phyloP scores from a whole-genome alignment of 1,284 basidiomycete species.

The Laetiporus sulphureus region DNA sequence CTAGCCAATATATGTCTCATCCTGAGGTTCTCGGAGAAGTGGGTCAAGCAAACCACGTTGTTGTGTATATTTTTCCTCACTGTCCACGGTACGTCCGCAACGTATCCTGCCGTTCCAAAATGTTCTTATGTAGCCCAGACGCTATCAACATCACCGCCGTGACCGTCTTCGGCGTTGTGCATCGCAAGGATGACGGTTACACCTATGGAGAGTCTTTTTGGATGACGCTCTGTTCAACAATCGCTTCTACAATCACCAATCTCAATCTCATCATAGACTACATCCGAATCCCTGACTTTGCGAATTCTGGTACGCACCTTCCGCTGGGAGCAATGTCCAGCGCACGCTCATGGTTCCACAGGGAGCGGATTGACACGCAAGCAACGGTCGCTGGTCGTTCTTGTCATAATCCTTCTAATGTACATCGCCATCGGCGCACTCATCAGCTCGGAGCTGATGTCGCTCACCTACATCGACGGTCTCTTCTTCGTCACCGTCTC shows the following conservation, averaged over 20 bases:
- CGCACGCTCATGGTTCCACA: conserved; percentile 21
- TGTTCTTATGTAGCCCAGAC: conserved; percentile 31
- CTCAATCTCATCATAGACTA: conserved; percentile 63
- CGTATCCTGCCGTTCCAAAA: not conserved
- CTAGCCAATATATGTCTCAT: conserved; percentile 68
- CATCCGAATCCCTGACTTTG: conserved; percentile 56
- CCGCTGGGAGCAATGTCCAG: not conserved
- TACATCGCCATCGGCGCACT: conserved; percentile 71
- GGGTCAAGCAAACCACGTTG: conserved; percentile 56
- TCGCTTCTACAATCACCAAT: conserved; percentile 63
- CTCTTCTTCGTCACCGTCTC: conserved; percentile 67
- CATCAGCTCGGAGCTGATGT: conserved; percentile 50
- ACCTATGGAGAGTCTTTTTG: conserved; percentile 73
- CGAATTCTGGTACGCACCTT: conserved; percentile 47
- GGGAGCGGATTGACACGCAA: conserved; percentile 77
- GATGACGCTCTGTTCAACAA: conserved; percentile 76
- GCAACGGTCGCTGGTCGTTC: conserved; percentile 73
- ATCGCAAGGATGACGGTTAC: conserved; percentile 63
- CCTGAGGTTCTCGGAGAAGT: conserved; percentile 64
- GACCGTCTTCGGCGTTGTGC: conserved; percentile 57
- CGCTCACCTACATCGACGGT: conserved; percentile 59
- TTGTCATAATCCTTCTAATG: conserved; percentile 65
- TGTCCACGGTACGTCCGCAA: conserved; percentile 49
- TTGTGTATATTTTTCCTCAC: conserved; percentile 58
- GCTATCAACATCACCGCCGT: conserved; percentile 63